Evolutionary conservation across 306 rosid genomes (phyloP).

Genomic region (Cyclanthera cordifolia): DNA sequence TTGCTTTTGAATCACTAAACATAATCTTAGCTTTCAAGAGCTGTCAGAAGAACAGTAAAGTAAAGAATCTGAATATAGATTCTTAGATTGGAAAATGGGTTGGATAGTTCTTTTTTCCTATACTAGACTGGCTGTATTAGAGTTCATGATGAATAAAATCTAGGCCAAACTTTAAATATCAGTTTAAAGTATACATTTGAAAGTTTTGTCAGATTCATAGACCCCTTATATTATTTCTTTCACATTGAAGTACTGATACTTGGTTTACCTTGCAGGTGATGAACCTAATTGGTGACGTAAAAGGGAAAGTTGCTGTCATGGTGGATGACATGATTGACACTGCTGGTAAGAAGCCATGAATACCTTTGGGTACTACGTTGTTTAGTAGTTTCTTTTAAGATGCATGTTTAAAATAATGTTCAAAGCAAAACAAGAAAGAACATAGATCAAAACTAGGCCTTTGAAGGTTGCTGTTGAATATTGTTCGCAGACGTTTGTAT

Average conservation of each 20-base stretch:
- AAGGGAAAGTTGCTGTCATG: slow-evolving; percentile 97
- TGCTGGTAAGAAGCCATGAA: slow-evolving; percentile 50
- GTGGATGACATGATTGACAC: slow-evolving; percentile 99
- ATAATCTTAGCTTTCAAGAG: not conserved
- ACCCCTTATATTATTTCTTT: not conserved
- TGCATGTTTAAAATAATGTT: not conserved
- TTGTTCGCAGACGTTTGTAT: not conserved
- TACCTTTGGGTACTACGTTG: not conserved
- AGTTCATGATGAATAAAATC: not conserved
- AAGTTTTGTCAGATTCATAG: not conserved
- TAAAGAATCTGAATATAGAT: not conserved
- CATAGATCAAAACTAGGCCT: not conserved
- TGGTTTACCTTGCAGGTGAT: slow-evolving; percentile 47
- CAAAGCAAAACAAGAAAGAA: not conserved
- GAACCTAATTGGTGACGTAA: slow-evolving; percentile 95
- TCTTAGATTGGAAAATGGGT: not conserved
- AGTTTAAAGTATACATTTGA: not conserved
- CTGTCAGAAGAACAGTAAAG: not conserved
- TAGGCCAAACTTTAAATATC: not conserved
- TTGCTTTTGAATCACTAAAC: not conserved
- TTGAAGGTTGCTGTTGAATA: not conserved
- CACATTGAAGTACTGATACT: not conserved
- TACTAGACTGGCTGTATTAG: not conserved
- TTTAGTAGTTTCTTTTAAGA: slow-evolving; percentile 1
- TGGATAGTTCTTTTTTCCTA: not conserved